Evolutionary conservation across 2,329 filamentous ascomycete genomes (phyloP).

Genomic region (Scedosporium dehoogii): DNA sequence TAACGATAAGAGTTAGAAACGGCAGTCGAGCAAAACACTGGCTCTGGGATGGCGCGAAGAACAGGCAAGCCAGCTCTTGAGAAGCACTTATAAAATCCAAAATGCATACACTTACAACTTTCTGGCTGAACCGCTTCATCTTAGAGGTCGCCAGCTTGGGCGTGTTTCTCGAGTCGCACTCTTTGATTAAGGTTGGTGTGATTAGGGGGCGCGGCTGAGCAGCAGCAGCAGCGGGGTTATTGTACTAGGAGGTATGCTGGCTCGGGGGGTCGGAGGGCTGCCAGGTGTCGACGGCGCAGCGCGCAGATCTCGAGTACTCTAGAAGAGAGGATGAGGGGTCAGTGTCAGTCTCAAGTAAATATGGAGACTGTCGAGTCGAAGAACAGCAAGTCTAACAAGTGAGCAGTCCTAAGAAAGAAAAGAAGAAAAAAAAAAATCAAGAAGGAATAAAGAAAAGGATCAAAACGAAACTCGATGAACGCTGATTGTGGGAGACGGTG

Average conservation of each 20-base stretch:
- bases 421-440: too few species aligned
- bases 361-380: not conserved
- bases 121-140: conserved; percentile 97
- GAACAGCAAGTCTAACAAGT: too few species aligned
- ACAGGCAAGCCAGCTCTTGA: conserved; percentile 16
- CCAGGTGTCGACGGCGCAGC: not conserved
- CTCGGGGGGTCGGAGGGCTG: not conserved
- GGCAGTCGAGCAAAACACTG: not conserved
- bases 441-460: not conserved
- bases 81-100: not conserved
- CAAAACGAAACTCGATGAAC: not conserved
- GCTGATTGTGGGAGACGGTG: not conserved
- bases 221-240: not conserved
- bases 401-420: too few species aligned
- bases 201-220: not conserved
- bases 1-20: not conserved
- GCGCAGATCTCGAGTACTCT: not conserved
- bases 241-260: not conserved
- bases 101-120: conserved; percentile 63
- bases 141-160: conserved; percentile 28
- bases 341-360: not conserved
- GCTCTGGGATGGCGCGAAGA: conserved; percentile 17
- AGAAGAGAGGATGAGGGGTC: not conserved
- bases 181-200: not conserved
- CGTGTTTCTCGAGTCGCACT: not conserved